phyloP scores from a whole-genome alignment of 2,329 filamentous ascomycete species.

The Ophiobolus disseminans region DNA sequence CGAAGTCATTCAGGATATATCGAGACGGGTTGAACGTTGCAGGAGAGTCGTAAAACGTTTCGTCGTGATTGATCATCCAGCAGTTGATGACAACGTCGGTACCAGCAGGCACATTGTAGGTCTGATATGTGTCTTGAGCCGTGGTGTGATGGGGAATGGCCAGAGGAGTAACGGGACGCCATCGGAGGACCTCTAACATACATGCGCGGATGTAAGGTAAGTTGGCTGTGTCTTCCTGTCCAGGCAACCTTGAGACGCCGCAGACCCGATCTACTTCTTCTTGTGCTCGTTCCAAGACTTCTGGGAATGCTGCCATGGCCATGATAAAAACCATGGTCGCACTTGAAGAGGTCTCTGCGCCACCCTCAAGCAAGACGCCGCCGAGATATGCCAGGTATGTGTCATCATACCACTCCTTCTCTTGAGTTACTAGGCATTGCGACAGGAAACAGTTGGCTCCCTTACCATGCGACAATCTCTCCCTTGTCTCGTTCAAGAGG shows the following conservation, averaged over 20 bases:
- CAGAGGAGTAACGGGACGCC: constrained; percentile 16
- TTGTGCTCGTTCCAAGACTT: constrained; percentile 61
- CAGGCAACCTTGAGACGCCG: constrained; percentile 40
- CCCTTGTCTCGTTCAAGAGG: constrained; percentile 10
- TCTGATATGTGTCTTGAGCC: constrained; percentile 17
- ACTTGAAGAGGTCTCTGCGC: constrained; percentile 38
- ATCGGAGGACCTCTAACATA: constrained; percentile 19
- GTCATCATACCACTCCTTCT: constrained; percentile 10
- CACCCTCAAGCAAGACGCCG: constrained; percentile 44
- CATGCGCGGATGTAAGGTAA: constrained; percentile 12
- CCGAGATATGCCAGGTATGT: constrained; percentile 32
- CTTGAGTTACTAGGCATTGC: constrained; percentile 4
- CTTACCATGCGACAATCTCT: constrained; percentile 7
- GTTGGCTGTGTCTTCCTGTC: constrained; percentile 5
- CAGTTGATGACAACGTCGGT: constrained; percentile 21
- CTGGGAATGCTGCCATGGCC: constrained; percentile 51
- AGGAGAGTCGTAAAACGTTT: background rate
- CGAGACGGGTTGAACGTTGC: background rate
- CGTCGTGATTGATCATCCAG: constrained; percentile 5
- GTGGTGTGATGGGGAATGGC: constrained; percentile 12
- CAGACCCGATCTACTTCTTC: constrained; percentile 65
- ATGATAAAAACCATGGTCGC: constrained; percentile 32
- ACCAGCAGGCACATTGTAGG: constrained; percentile 20
- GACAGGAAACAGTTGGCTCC: constrained; percentile 7
- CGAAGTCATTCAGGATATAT: background rate